Base-by-base conservation (phyloP, 2,329 filamentous ascomycete genomes). In the Trichoderma sp. region DNA sequence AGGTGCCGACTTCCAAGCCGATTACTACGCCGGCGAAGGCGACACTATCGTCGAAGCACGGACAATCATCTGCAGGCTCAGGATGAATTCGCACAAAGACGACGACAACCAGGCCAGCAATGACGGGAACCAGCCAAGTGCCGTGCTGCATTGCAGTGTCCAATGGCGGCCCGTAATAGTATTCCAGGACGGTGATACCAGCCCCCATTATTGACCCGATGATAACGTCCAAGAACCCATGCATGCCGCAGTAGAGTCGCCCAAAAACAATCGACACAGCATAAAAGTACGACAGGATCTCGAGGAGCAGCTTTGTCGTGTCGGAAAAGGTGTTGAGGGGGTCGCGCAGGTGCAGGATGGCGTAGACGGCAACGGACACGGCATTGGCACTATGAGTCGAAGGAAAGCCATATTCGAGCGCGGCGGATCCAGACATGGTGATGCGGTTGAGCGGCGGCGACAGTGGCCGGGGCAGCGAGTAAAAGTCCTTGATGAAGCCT, bases 361-460 rank as follows among this genome's bases (percentile, higher is more conserved):
- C 91, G 80, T 97, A 98, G 6, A 97, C 88, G 43, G 94, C 93
- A 17, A 98, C 95, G 0, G 95, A 98, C 7, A 98, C 93, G 2
- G 96, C 96, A 80, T 99, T 99, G 63, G 96, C 96, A 15, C 95
- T 97, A 80, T 99, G 96, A 0, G 96, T 98, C 9, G 95, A 98
- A 0, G 96, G 96, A 76, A 98, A 98, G 23, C 96, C 96, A 79
- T 99, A 99, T 79, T 99, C 96, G 69, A 99, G 88, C 11, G 95
- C 94, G 4, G 93, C 95, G 6, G 94, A 97, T 4, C 95, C 95
- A 65, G 95, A 98, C 95, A 98, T 98, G 75, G 95, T 98, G 80
- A 99, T 98, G 68, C 96, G 90, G 72, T 97, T 91, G 17, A 99
- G 86, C 1, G 96, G 96, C 23, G 96, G 96, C 4, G 95, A 98